Percentiles rank a stretch among this genome's conserved stretches.
phyloP scores from a whole-genome alignment of 768 basidiomycete genomes.

The Suillus bovinus region DNA sequence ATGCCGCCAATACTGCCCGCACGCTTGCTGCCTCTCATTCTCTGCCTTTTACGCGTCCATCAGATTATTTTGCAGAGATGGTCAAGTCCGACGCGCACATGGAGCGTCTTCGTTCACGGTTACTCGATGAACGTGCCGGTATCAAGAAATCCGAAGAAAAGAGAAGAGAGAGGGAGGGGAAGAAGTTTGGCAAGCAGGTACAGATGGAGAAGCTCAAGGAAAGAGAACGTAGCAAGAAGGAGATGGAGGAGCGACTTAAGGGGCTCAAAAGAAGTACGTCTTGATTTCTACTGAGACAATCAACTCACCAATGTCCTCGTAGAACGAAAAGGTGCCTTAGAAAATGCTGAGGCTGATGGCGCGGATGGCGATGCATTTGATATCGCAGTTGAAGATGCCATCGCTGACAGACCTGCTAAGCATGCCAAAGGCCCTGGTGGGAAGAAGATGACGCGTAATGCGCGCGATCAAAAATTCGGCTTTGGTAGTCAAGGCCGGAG shows the following conservation, averaged over 20 bases:
- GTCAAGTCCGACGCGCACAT: constrained; percentile 96
- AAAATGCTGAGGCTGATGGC: constrained; percentile 52
- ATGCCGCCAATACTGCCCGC: constrained; percentile 75
- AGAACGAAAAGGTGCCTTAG: constrained; percentile 87
- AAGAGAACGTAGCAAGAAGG: constrained; percentile 86
- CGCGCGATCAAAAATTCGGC: constrained; percentile 80
- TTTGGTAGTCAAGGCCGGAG: constrained; percentile 70
- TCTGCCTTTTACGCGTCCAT: constrained; percentile 86
- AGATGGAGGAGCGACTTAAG: constrained; percentile 84
- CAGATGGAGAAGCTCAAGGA: constrained; percentile 94
- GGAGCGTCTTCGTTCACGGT: constrained; percentile 89
- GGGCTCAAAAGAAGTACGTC: constrained; percentile 86
- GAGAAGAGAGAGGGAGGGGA: constrained; percentile 87
- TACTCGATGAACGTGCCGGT: constrained; percentile 84
- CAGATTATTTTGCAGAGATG: constrained; percentile 99
- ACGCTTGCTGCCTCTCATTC: constrained; percentile 75
- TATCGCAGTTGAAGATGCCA: constrained; percentile 87
- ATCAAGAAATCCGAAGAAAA: constrained; percentile 94
- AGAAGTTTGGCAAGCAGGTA: constrained; percentile 98
- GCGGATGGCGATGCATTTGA: constrained; percentile 75
- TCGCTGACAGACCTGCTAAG: constrained; percentile 69
- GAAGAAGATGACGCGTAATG: constrained; percentile 50
- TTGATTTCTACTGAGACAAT: background rate
- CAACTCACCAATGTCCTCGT: background rate
- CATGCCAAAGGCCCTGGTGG: constrained; percentile 37